These are phyloP conservation scores for Chaetoceros muelleri DNA, from an alignment of 108 stramenopile genomes.

Conservation along the genomic window DNA sequence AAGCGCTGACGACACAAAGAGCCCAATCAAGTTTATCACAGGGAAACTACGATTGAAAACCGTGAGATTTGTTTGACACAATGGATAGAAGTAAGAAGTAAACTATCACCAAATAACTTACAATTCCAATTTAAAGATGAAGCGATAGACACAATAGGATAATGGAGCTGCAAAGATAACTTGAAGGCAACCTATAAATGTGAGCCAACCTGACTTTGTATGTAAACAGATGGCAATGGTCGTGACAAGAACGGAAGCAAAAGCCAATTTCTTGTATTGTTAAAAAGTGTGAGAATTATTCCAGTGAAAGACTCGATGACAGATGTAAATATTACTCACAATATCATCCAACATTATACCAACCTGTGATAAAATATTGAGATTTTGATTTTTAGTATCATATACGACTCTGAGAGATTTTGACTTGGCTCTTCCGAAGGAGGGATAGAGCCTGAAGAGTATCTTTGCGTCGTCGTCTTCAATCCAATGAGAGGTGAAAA, in stretches of 20 bases:
- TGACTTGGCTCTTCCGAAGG: too few species aligned
- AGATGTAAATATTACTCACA: too few species aligned
- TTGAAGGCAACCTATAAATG: constrained; percentile 31
- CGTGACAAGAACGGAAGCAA: constrained; percentile 28
- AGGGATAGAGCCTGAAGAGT: too few species aligned
- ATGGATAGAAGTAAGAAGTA: too few species aligned
- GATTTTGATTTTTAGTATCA: constrained; percentile 31
- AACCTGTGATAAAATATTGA: constrained; percentile 6
- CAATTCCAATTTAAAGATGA: constrained; percentile 29
- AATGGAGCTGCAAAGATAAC: constrained; percentile 40
- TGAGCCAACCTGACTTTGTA: constrained; percentile 32
- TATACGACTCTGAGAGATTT: constrained; percentile 25
- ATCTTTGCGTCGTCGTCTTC: too few species aligned
- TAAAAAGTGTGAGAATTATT: not conserved
- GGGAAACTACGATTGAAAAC: constrained; percentile 20
- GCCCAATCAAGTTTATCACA: constrained; percentile 51
- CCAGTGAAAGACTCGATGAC: constrained; percentile 20
- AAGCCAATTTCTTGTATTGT: not conserved
- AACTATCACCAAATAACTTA: not conserved
- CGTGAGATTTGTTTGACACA: not conserved
- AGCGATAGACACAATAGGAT: constrained; percentile 40
- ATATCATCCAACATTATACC: constrained; percentile 12
- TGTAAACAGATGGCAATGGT: constrained; percentile 38
- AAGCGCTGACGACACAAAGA: constrained; percentile 47
- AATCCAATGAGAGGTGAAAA: too few species aligned